These are phyloP conservation scores for Fraxinus ornus DNA, from an alignment of 305 asterid species.

Conservation along the genomic window DNA sequence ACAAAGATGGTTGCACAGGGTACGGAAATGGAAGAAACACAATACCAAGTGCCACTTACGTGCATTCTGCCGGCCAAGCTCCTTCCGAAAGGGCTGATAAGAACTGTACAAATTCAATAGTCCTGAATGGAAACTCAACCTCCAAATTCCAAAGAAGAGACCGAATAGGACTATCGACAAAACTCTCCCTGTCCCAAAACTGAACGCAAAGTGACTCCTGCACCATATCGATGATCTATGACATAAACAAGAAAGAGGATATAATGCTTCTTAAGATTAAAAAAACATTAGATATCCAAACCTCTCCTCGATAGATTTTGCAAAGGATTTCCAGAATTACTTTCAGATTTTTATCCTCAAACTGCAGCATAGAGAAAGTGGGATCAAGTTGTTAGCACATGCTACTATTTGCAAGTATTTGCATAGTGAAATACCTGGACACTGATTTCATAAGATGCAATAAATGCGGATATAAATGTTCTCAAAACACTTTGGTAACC, in stretches of 20 bases:
- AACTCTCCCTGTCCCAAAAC: slow-evolving; percentile 94
- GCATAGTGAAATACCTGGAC: slow-evolving; percentile 61
- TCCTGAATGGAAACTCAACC: slow-evolving; percentile 85
- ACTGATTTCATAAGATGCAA: slow-evolving; percentile 88
- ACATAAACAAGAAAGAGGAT: slow-evolving; percentile 4
- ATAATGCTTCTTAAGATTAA: slow-evolving; percentile 12
- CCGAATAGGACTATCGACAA: slow-evolving; percentile 89
- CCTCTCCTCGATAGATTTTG: slow-evolving; percentile 91
- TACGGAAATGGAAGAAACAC: not conserved
- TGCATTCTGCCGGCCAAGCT: slow-evolving; percentile 94
- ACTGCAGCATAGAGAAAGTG: slow-evolving; percentile 48
- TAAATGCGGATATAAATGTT: slow-evolving; percentile 81
- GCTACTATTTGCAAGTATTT: slow-evolving; percentile 10
- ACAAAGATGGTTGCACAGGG: not conserved
- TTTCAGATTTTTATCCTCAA: slow-evolving; percentile 67
- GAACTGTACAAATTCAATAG: slow-evolving; percentile 62
- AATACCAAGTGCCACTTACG: slow-evolving; percentile 56
- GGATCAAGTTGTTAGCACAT: slow-evolving; percentile 29
- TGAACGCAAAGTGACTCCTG: slow-evolving; percentile 92
- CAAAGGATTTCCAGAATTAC: slow-evolving; percentile 73
- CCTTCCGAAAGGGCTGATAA: slow-evolving; percentile 88
- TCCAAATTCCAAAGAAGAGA: slow-evolving; percentile 82
- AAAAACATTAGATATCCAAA: slow-evolving; percentile 39
- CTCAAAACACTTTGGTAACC: slow-evolving; percentile 82
- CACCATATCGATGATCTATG: slow-evolving; percentile 31